Evolutionary conservation across 2,329 filamentous ascomycete species (phyloP).

Genomic region (Pseudogymnoascus sp.): DNA sequence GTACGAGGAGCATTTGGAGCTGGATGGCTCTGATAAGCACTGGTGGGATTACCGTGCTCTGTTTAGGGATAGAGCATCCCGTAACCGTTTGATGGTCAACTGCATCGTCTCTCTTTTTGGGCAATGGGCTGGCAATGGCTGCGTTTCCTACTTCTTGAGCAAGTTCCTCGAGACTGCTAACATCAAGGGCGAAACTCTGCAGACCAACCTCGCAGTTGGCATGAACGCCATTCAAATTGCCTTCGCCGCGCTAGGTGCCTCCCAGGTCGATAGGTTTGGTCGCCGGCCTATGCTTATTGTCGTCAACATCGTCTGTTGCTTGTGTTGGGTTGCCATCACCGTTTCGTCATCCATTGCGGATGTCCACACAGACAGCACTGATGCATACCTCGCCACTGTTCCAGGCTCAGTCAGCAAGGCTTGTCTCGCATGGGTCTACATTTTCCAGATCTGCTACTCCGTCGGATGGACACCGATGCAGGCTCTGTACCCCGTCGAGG

Average conservation of each 20-base stretch:
- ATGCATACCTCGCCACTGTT: neutral
- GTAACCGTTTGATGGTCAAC: slow-evolving; percentile 1
- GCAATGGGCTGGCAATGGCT: slow-evolving; percentile 11
- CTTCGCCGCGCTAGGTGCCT: slow-evolving; percentile 48
- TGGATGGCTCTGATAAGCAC: slow-evolving; percentile 9
- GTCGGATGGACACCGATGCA: no score
- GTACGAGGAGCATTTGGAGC: slow-evolving; percentile 39
- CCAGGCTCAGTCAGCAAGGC: slow-evolving; percentile 32
- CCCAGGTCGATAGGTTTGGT: slow-evolving; percentile 50
- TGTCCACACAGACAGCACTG: neutral
- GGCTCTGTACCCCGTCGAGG: no score
- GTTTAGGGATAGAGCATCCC: slow-evolving; percentile 8
- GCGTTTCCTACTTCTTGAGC: slow-evolving; percentile 20
- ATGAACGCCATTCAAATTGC: slow-evolving; percentile 48
- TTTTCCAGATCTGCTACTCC: no score
- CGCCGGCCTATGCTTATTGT: slow-evolving; percentile 48
- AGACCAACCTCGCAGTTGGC: slow-evolving; percentile 44
- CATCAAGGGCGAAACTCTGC: slow-evolving; percentile 35
- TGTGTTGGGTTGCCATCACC: slow-evolving; percentile 46
- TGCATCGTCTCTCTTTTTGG: neutral
- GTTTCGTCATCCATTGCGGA: slow-evolving; percentile 31
- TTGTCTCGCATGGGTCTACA: no score
- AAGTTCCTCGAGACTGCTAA: slow-evolving; percentile 39
- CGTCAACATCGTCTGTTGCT: slow-evolving; percentile 40
- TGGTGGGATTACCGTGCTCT: slow-evolving; percentile 12